Evolutionary conservation across 768 basidiomycete genomes (phyloP).

Genomic region (Thelephora ganbajun): DNA sequence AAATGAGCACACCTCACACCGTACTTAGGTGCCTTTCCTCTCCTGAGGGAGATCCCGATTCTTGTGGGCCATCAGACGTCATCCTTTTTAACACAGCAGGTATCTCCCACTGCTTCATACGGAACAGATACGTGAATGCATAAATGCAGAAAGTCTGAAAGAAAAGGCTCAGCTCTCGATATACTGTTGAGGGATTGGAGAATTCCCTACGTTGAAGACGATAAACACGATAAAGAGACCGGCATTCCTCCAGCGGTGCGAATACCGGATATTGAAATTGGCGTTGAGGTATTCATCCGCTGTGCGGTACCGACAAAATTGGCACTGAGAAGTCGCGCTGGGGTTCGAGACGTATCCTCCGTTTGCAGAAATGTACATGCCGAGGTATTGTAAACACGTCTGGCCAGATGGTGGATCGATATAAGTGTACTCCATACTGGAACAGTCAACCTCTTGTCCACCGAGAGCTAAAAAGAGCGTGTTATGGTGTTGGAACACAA

Average conservation of each 20-base stretch:
- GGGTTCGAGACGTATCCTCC: conserved; percentile 38
- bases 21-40: too few species aligned
- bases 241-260: conserved; percentile 32
- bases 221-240: conserved; percentile 30
- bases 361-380: conserved; percentile 22
- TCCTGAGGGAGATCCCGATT: too few species aligned
- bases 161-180: not conserved
- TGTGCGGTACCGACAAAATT: conserved; percentile 41
- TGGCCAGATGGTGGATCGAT: conserved; percentile 32
- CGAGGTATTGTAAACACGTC: conserved; percentile 33
- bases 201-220: conserved; percentile 28
- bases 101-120: conserved; percentile 17
- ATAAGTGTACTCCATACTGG: conserved; percentile 43
- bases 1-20: too few species aligned
- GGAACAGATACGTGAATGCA: conserved; percentile 42
- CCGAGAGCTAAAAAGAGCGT: conserved; percentile 29
- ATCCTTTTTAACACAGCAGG: too few species aligned
- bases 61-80: too few species aligned
- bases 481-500: not conserved
- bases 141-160: conserved; percentile 31
- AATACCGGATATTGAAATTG: conserved; percentile 49
- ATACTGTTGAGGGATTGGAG: not conserved
- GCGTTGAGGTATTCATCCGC: conserved; percentile 44
- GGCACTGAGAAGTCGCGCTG: conserved; percentile 23
- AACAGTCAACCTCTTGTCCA: conserved; percentile 35